Base-by-base conservation (phyloP, 2,329 filamentous ascomycete species). In the Phialemoniopsis sp. region DNA sequence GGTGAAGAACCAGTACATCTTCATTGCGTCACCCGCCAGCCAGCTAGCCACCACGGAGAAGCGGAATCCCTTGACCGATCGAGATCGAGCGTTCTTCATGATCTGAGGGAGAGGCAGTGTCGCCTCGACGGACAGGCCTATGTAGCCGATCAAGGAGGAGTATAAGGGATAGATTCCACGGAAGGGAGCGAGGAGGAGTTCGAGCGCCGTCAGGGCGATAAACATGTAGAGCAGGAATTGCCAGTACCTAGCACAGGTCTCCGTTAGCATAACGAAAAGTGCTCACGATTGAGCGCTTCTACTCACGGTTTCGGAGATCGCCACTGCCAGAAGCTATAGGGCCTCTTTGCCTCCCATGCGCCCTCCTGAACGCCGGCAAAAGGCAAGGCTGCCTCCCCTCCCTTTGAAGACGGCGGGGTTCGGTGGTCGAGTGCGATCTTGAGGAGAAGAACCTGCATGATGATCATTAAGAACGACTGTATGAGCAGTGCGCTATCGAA, bases 291-390 rank as follows among this genome's bases (percentile, higher is more conserved):
- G 32, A 4, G 17, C 15, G 32, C 13, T 29, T n/a, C n/a, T n/a
- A 69, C 76, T 43, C 58, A 83, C 66, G 85, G 85, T 51, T 80
- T 81, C 6, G 80, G 72, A 15, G 77, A 78, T 41, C 80, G 74
- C 87, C 87, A 91, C 60, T 87, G 85, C 87, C 87, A 91, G 59
- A 91, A 91, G 53, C 81, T 76, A 56, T 82, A 90, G 1, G 87
- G 87, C 17, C 87, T 70, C 44, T 68, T 70, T 33, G 62, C 62
- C 41, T 58, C 60, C 41, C 48, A 63, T 31, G 57, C 49, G 9
- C 57, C 64, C 45, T 70, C 65, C 30, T 69, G 58, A 8, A 66
- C 54, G 16, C 73, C 76, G 3, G 76, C 68, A 57, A 90, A 89
- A 12, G 87, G 86, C 16, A 69, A 46, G 3, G 72, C 68, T 7